Percentiles rank a stretch among this genome's conserved stretches.
These are phyloP conservation scores for Centrapalus pauciflorus DNA, from an alignment of 129 eudicot species.

Conservation along the genomic window DNA sequence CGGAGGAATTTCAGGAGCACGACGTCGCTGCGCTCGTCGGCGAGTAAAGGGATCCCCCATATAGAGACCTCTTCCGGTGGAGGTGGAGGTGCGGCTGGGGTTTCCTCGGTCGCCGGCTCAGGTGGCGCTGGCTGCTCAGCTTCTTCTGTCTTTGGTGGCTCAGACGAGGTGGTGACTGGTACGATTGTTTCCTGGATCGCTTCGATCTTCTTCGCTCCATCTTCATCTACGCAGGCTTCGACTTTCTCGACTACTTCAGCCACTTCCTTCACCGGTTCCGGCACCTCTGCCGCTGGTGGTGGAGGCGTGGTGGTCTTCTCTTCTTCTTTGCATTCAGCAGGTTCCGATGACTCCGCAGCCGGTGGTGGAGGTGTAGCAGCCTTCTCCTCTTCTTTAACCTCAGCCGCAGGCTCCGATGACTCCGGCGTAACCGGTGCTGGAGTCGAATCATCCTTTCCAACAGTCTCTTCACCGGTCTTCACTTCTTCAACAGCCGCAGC, in stretches of 20 bases:
- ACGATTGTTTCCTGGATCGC: conserved; percentile 53
- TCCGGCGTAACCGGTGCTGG: conserved; percentile 22
- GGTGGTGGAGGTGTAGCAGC: conserved; percentile 38
- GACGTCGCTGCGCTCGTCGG: conserved; percentile 70
- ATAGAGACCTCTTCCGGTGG: conserved; percentile 62
- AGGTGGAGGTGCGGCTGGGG: conserved; percentile 25
- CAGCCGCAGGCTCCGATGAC: conserved; percentile 11
- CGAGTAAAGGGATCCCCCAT: conserved; percentile 70
- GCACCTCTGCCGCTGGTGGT: conserved; percentile 12
- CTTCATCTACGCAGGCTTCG: conserved; percentile 25
- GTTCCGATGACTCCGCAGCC: neutral
- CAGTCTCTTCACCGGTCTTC: conserved; percentile 11
- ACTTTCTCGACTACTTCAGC: conserved; percentile 29
- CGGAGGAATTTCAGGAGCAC: conserved; percentile 69
- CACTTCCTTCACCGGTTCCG: conserved; percentile 31
- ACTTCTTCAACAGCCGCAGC: conserved; percentile 13
- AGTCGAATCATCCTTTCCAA: neutral
- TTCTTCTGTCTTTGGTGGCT: conserved; percentile 10
- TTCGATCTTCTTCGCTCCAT: conserved; percentile 42
- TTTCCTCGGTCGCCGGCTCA: conserved; percentile 28
- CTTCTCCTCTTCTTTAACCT: conserved; percentile 17
- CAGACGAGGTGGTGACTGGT: conserved; percentile 27
- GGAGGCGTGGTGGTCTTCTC: conserved; percentile 12
- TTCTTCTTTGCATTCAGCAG: conserved; percentile 33
- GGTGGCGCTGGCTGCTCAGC: conserved; percentile 22